Evolutionary conservation across 2,329 filamentous ascomycete genomes (phyloP).

Genomic region (Dactylellina sp.): DNA sequence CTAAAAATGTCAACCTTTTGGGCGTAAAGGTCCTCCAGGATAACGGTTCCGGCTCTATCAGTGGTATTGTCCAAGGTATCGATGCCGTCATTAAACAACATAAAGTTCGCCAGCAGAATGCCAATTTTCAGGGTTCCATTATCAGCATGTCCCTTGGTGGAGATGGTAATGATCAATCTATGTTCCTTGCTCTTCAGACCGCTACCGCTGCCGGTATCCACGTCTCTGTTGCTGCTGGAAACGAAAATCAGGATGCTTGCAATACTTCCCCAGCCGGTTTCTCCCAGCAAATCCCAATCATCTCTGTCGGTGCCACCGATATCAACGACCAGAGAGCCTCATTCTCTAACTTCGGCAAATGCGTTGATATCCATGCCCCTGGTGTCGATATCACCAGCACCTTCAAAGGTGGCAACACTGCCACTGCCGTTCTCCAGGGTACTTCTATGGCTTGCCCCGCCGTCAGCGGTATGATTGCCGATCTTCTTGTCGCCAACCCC

Average conservation of each 20-base stretch:
- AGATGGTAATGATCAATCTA: constrained; percentile 64
- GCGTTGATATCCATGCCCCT: constrained; percentile 71
- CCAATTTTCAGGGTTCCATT: constrained; percentile 63
- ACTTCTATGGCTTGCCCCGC: constrained; percentile 68
- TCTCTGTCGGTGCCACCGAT: constrained; percentile 64
- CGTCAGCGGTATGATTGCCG: constrained; percentile 60
- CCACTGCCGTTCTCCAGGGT: constrained; percentile 67
- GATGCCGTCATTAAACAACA: constrained; percentile 66
- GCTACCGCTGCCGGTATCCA: constrained; percentile 65
- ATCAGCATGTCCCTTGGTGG: constrained; percentile 72
- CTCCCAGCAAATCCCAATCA: constrained; percentile 63
- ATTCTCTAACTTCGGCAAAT: constrained; percentile 67
- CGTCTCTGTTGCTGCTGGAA: constrained; percentile 65
- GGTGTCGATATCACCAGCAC: constrained; percentile 69
- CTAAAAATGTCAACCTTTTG: constrained; percentile 66
- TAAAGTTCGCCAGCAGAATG: constrained; percentile 64
- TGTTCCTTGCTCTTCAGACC: constrained; percentile 68
- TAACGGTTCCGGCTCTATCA: constrained; percentile 62
- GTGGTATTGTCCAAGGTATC: constrained; percentile 63
- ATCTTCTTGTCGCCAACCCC: constrained; percentile 56
- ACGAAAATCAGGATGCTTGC: constrained; percentile 61
- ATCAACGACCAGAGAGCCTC: constrained; percentile 62
- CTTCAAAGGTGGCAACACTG: constrained; percentile 65
- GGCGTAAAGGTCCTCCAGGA: constrained; percentile 66
- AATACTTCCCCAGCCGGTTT: constrained; percentile 63